Percentiles rank a stretch among this genome's conserved stretches.
These are phyloP conservation scores for Clarireedia monteithiana DNA, from an alignment of 2,329 filamentous ascomycete species.

Conservation along the genomic window DNA sequence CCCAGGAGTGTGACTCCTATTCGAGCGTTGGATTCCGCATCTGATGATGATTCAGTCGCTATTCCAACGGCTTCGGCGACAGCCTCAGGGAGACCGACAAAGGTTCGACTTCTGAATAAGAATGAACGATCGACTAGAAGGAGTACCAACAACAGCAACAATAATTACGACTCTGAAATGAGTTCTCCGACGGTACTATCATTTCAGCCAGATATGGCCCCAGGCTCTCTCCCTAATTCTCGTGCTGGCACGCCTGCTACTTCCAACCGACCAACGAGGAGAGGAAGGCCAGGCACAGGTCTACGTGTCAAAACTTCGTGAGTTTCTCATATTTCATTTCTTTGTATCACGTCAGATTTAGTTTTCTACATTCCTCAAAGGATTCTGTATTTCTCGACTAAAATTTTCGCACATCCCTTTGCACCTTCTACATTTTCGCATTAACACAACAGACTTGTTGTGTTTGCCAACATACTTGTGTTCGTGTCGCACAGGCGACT, in stretches of 20 bases:
- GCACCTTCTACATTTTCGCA: neutral
- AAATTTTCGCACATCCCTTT: neutral
- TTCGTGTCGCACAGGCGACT: constrained; percentile 22
- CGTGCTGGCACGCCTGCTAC: constrained; percentile 53
- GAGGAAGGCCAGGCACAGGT: constrained; percentile 47
- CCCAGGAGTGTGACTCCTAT: neutral
- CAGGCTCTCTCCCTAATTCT: constrained; percentile 42
- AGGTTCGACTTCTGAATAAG: constrained; percentile 22
- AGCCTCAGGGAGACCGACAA: constrained; percentile 7
- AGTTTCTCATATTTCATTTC: constrained; percentile 33
- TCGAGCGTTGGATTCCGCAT: constrained; percentile 15
- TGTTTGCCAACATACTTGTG: constrained; percentile 1
- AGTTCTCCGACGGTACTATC: constrained; percentile 45
- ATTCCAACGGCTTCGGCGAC: constrained; percentile 6
- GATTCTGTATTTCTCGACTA: constrained; percentile 1
- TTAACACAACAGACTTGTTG: constrained; percentile 3
- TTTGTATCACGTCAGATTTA: constrained; percentile 7
- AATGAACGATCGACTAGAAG: constrained; percentile 11
- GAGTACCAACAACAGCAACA: constrained; percentile 7
- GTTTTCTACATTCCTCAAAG: constrained; percentile 4
- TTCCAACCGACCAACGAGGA: constrained; percentile 47
- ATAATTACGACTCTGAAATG: constrained; percentile 45
- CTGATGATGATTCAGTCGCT: constrained; percentile 20
- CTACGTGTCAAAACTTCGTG: constrained; percentile 61
- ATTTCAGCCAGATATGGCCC: constrained; percentile 37